Evolutionary conservation across 257 asterid genomes (phyloP), one percentile per base, ranked within the genome.

Genomic region (Rauvolfia tetraphylla): DNA sequence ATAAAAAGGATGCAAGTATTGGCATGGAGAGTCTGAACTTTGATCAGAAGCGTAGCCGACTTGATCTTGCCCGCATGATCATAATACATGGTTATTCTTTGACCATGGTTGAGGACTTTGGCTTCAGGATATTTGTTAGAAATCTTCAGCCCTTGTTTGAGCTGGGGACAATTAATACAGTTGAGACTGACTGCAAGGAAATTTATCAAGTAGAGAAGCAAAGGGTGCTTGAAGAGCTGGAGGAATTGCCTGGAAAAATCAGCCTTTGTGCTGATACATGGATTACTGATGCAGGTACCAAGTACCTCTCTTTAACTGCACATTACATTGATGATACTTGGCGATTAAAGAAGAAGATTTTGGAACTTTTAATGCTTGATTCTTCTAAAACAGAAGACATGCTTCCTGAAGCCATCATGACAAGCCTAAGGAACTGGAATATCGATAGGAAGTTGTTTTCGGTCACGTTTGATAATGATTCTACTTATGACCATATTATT

Each of bases 11-110:
- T 61, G 90, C 85, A 34, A 79, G 76, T 68, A 39, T 75, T 34
- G 79, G 76, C 83, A 29, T 72, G 5, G 94, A 88, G 38, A 76
- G 79, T 83, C 41, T 74, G 70, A 75, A 80, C 83, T 87, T 95
- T 80, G 95, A 90, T 80, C 87, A 92, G 57, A 83, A 91, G 72
- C 83, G 83, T 76, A 86, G 97, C 79, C 85, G 85, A 80, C 80
- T 88, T 14, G 96, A 92, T 83, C 98, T 92, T 79, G 93, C 97
- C 61, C 93, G 97, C 13, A 95, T 95, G 99, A 91, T 95, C 71
- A 91, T 92, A 75, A 73, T 92, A 86, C 99, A 91, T 78, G 93
- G 97, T 51, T 95, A 92, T 81, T 92, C 98, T 56, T 75, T 95
- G 77, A 82, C 85, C 74, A 92, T 95, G 95, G 98, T 92, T 83